Evolutionary conservation across 306 rosid genomes (phyloP), one percentile per base, ranked within the genome.

Genomic region (Potentilla sterilis): DNA sequence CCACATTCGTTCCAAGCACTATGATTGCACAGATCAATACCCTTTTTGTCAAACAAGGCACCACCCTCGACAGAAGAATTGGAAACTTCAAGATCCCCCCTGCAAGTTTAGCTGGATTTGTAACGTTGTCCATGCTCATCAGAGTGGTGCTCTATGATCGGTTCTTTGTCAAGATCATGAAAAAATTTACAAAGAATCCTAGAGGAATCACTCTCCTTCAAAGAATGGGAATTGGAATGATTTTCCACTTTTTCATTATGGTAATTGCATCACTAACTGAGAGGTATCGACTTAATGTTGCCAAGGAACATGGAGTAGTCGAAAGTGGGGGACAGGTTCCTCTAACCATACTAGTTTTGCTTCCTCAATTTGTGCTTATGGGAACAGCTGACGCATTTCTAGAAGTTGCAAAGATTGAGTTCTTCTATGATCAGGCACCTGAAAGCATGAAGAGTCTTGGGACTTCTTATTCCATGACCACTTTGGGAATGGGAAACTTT

Each of bases 401-500:
- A 10, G 96, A 91, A 75, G 90, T 91, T 68, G 97, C 96, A 7
- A 90, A 87, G 80, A 70, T 95, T 14, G 98, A 95, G 54, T 95
- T 95, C 73, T 95, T 95, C 85, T 92, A 95, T 43, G 98, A 95
- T 46, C 98, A 95, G 67, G 93, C 96, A 35, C 98, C 97, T 0
- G 96, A 89, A 72, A 84, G 80, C n/a, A 92, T 92, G 96, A 91
- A 92, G 76, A 91, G 96, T 38, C 89, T 92, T 51, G 96, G 98
- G 57, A 92, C 96, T 59, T 91, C 97, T 0, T 92, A 83, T 57
- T 62, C 88, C 81, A 88, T 83, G 55, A 93, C 96, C 57, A 91
- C 91, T 9, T 76, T 90, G 5, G 98, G 96, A 70, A 75, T 95
- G 72, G 98, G 98, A 44, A 88, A 86, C 74, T 95, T 90, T 74